These are phyloP conservation scores for Conticribra weissflogii DNA, from an alignment of 108 stramenopile species.

Conservation along the genomic window DNA sequence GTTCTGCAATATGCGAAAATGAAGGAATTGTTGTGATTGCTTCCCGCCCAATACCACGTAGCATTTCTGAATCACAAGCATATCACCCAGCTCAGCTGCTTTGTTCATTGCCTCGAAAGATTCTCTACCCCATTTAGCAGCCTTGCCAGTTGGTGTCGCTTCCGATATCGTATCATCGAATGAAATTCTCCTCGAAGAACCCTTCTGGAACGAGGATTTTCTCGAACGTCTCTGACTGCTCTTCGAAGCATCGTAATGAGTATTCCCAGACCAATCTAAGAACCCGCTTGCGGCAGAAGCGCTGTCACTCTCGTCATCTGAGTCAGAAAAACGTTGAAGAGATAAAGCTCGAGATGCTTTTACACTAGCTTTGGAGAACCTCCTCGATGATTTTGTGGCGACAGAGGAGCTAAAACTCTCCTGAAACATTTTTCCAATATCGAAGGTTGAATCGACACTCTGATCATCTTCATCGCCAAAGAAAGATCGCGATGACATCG, in stretches of 20 bases:
- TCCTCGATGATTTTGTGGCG: not conserved
- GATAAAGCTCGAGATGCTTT: not conserved
- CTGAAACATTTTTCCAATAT: too few species aligned
- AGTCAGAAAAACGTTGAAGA: not conserved
- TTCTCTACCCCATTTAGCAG: conserved; percentile 7
- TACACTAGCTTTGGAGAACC: not conserved
- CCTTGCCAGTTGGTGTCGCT: too few species aligned
- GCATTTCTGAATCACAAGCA: conserved; percentile 15
- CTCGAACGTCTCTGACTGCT: not conserved
- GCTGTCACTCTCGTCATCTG: not conserved
- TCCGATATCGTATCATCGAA: not conserved
- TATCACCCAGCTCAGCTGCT: conserved; percentile 1
- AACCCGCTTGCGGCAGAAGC: not conserved
- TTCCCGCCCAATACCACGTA: conserved; percentile 30
- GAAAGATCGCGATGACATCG: not conserved
- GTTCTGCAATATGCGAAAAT: conserved; percentile 25
- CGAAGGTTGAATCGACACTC: too few species aligned
- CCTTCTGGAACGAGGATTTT: not conserved
- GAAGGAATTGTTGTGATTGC: conserved; percentile 21
- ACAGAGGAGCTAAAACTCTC: too few species aligned
- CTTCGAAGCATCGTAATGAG: not conserved
- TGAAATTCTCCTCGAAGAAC: too few species aligned
- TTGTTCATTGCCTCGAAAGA: conserved; percentile 10
- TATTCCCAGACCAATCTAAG: not conserved
- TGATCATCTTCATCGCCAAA: not conserved